Base-by-base conservation (phyloP, 441 rosid species). In the Dalechampia spathulata region DNA sequence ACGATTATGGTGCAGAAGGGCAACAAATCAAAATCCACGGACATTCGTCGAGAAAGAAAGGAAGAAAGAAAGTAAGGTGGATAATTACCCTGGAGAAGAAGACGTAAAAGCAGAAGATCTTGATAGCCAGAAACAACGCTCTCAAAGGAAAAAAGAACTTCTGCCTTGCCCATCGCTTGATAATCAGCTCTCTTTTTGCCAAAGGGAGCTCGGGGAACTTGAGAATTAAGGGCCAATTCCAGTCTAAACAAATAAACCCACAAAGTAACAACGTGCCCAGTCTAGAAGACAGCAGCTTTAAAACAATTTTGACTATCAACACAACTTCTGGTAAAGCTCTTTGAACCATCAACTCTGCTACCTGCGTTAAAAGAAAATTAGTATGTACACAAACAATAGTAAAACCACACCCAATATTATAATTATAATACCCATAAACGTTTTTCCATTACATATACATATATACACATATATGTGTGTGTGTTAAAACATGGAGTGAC, bases 251-350 rank as follows among this genome's bases (percentile, higher is more conserved):
- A 47, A 66, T 46, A 27, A 65, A 68, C 42, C 97, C 96, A 58
- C 96, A 87, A 5, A 87, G 82, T 66, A 85, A 57, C 23, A 85
- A 49, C n/a, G 91, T 87, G 22, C 88, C 96, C 49, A 83, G 30
- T 67, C 94, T 79, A 65, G 62, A 85, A n/a, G 91, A 83, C 4
- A 90, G 64, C 37, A 83, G 10, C 65, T 42, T 73, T 69, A 90
- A 38, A 45, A 73, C 67, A 45, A 80, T 39, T 47, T 64, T 71
- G 59, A 76, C 75, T 6, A 78, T 4, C 15, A 57, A 48, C 53
- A 83, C 64, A n/a, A 72, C 85, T 58, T 62, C 57, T 45, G 72
- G 52, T 39, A 56, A 19, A 16, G 72, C 81, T 62, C 75, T 74
- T 56, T 63, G 74, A 58, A 53, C 82, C 55, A 90, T 14, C 2